Conservation (phyloP, 192 early-diverging fungal genomes). For the Backusella tarrabulga region DNA sequence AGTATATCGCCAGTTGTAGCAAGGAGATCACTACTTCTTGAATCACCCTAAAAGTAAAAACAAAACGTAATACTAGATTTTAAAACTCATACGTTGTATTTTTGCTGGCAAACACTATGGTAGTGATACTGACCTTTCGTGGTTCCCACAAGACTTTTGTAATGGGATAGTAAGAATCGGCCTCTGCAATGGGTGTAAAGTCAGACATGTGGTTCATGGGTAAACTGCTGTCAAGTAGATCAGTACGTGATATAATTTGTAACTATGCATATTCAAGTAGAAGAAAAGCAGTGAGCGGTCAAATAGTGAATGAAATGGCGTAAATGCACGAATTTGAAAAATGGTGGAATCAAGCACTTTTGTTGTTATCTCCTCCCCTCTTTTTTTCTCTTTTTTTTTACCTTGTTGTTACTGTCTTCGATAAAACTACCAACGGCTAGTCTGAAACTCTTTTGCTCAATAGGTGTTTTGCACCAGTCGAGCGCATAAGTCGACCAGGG, state of each 20-base stretch:
- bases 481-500: constrained; percentile 87
- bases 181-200: constrained; percentile 74
- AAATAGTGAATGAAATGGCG: not conserved
- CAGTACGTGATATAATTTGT: constrained; percentile 61
- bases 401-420: constrained; percentile 70
- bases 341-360: not conserved
- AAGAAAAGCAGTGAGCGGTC: too few relatives aligned
- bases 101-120: not conserved
- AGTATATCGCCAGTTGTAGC: constrained; percentile 89
- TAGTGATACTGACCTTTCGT: constrained; percentile 43
- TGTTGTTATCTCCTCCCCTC: not conserved
- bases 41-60: constrained; percentile 1
- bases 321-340: not conserved
- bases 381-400: constrained; percentile 12
- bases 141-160: constrained; percentile 93
- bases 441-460: constrained; percentile 67
- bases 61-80: not conserved
- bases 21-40: constrained; percentile 65
- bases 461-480: constrained; percentile 77
- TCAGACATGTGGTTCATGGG: constrained; percentile 48
- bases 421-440: constrained; percentile 82
- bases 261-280: constrained; percentile 38
- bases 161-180: constrained; percentile 81
- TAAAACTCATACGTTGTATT: constrained; percentile 7
- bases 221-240: constrained; percentile 40